Evolutionary conservation across 176 grass and related monocot species (phyloP), one percentile per base, ranked within the genome.

Genomic region (Musa schizocarpa): DNA sequence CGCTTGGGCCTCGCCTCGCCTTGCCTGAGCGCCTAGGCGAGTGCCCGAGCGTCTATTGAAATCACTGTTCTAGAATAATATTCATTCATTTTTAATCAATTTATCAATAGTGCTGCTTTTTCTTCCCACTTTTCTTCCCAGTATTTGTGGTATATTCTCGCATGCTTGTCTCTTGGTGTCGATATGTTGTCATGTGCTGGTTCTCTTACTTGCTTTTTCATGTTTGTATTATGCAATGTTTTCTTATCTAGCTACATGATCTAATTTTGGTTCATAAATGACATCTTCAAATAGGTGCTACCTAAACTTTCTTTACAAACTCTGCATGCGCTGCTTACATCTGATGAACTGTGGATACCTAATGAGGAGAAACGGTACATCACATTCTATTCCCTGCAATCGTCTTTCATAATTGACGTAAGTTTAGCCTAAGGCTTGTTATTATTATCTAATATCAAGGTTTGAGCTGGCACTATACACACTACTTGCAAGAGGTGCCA

Each of bases 231-330:
- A 24, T 56, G 14, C 14, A 55, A 19, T 74, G 11, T 27, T 57
- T 74, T 54, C 53, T 56, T 57, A 9, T 57, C 27, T 55, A 26
- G 9, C 9, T n/a, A 9, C 49, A 9, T 56, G 2, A 24, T 56
- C 57, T 74, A 9, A 56, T 55, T 29, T 74, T 73, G 50, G 71
- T 24, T 55, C 48, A 24, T 10, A n/a, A 52, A 51, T 34, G 13
- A 68, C 22, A 26, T 54, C 4, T 55, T 8, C 54, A 48, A 48
- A 50, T 77, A 99, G 95, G 88, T 99, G 51, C 81, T 94, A 58
- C 90, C 95, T 49, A 93, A 94, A 83, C 88, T 99, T 77, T 99
- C 95, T 79, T 90, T 90, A 79, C 95, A 99, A 85, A 99, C 95
- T 81, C 83, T 99, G 76, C 95, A 94, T 80, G 59, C 88, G 4